A percentile compares a stretch with the other conserved stretches of the same genome.
Evolutionary conservation across 2,329 filamentous ascomycete genomes (phyloP).

Genomic region (Shiraia bambusicola): DNA sequence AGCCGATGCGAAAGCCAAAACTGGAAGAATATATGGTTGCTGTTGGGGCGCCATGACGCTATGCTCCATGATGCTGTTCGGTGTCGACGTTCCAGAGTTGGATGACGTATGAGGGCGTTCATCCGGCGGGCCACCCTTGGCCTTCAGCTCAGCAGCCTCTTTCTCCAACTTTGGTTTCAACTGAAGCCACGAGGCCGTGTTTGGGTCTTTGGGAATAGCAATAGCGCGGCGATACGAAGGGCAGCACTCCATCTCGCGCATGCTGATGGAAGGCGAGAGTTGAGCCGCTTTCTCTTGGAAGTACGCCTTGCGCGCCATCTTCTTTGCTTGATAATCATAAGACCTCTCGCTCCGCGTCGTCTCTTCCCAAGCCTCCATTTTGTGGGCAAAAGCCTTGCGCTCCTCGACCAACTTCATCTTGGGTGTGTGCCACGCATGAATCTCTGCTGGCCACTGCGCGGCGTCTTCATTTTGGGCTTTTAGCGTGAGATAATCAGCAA

Average conservation of each 20-base stretch:
- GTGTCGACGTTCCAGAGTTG: constrained; percentile 24
- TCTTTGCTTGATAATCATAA: constrained; percentile 35
- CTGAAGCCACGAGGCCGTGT: constrained; percentile 39
- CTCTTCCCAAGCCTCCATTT: constrained; percentile 44
- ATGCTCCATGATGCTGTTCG: constrained; percentile 13
- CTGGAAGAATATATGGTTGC: constrained; percentile 13
- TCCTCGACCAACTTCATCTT: constrained; percentile 33
- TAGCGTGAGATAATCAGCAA: constrained; percentile 23
- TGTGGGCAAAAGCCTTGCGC: constrained; percentile 35
- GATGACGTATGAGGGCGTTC: constrained; percentile 14
- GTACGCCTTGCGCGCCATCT: constrained; percentile 37
- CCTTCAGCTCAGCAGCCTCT: constrained; percentile 28
- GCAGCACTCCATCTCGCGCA: constrained; percentile 40
- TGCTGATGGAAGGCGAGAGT: constrained; percentile 41
- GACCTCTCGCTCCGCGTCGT: constrained; percentile 30
- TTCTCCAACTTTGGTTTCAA: constrained; percentile 42
- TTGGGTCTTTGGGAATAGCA: constrained; percentile 43
- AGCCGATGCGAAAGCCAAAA: constrained; percentile 4
- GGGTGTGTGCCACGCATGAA: constrained; percentile 22
- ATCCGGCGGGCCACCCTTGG: constrained; percentile 9
- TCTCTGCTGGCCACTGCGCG: constrained; percentile 22
- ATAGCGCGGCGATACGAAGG: constrained; percentile 44
- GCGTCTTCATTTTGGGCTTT: constrained; percentile 17
- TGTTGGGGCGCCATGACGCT: neutral
- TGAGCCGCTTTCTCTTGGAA: constrained; percentile 42